Evolutionary conservation across 352 stramenopile species (phyloP).

Genomic region (Pythium monospermum): DNA sequence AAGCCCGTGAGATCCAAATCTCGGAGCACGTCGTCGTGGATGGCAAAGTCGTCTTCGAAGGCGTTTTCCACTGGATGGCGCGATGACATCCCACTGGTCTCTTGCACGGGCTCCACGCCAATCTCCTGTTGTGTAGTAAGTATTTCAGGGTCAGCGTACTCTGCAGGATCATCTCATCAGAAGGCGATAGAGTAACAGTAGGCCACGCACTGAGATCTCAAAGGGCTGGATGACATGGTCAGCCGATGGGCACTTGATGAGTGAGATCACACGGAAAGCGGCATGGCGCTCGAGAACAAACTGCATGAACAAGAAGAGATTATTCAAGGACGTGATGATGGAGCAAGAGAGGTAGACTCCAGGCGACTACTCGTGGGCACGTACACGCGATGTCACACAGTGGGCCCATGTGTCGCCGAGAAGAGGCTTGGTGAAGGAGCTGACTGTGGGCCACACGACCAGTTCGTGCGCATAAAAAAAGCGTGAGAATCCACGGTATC

Average conservation of each 20-base stretch:
- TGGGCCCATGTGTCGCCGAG: conserved; percentile 69
- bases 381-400: conserved; percentile 58
- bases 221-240: conserved; percentile 63
- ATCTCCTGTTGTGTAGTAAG: conserved; percentile 22
- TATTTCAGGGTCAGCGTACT: too few relatives aligned
- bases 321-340: conserved; percentile 1
- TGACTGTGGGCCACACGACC: conserved; percentile 19
- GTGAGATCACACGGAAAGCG: conserved; percentile 39
- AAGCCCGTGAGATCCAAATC: conserved; percentile 39
- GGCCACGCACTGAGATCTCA: conserved; percentile 37
- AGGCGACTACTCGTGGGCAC: not conserved
- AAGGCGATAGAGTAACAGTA: too few relatives aligned
- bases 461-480: conserved; percentile 2
- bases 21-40: conserved; percentile 53
- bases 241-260: conserved; percentile 59
- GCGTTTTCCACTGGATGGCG: conserved; percentile 10
- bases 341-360: not conserved
- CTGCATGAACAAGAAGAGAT: conserved; percentile 25
- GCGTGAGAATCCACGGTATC: not conserved
- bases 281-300: conserved; percentile 61
- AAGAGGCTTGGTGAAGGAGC: conserved; percentile 54
- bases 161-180: not conserved
- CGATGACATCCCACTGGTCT: conserved; percentile 15
- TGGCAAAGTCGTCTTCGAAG: conserved; percentile 30
- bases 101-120: conserved; percentile 32